Evolutionary conservation across 2,329 filamentous ascomycete species (phyloP), one percentile per base, ranked within the genome.

Genomic region (Fusarium gaditjirri): DNA sequence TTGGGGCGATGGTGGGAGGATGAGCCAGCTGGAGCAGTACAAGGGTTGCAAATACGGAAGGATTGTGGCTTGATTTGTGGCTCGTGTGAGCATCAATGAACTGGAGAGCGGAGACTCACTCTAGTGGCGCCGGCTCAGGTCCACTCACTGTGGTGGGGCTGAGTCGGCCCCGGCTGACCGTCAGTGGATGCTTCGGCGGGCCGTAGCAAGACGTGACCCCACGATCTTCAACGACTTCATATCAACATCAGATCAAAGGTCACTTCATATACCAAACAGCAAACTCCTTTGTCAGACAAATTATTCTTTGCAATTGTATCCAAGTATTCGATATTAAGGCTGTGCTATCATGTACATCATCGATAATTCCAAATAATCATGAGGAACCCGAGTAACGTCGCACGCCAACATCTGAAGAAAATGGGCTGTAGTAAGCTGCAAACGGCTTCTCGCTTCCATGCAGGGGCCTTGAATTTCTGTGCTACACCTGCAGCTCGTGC

Each of bases 61-160:
- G 46, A 44, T 17, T 64, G 63, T 72, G 69, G 70, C 69, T 72
- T 35, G n/a, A 14, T 14, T 9, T 50, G 50, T 70, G 53, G 62
- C 60, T 56, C 16, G 44, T 53, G 16, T 9, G 16, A 57, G n/a
- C 29, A n/a, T 35, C 23, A 16, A 31, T 16, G 55, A 36, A 10
- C 27, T n/a, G 54, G 39, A 25, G 25, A 25, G 25, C 25, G 25
- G 25, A 33, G 46, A 49, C 21, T 23, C 21, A 12, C 17, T 27
- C 9, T 8, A 49, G 27, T 23, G 46, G 46, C 16, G 19, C 17
- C 33, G 33, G 4, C 5, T 2, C 23, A 29, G 6, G 43, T 2
- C 25, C 9, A 25, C 47, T 50, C 16, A 35, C 47, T 50, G 14
- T 21, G 16, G 29, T 50, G 41, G 54, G 50, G 35, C 42, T 25